phyloP scores from a whole-genome alignment of 257 asterid genomes.

The Lithospermum erythrorhizon region DNA sequence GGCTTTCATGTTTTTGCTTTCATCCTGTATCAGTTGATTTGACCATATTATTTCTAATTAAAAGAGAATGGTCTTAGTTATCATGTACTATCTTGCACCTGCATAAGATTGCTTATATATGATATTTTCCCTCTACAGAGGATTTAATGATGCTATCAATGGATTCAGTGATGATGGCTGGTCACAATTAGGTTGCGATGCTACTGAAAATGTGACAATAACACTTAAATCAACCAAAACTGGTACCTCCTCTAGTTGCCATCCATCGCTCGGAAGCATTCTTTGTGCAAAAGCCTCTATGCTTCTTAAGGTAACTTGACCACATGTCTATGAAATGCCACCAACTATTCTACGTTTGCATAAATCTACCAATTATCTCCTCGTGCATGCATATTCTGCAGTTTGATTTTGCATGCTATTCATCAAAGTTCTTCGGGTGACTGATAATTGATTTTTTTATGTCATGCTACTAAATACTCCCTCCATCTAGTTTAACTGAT shows the following conservation, averaged over 20 bases:
- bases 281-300: conserved; percentile 92
- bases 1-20: background rate
- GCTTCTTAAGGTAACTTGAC: conserved; percentile 71
- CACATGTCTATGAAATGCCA: background rate
- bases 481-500: no score
- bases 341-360: background rate
- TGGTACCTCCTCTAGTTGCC: conserved; percentile 44
- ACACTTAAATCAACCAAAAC: conserved; percentile 65
- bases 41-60: background rate
- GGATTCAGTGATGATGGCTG: conserved; percentile 98
- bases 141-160: conserved; percentile 89
- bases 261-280: conserved; percentile 74
- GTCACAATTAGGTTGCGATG: conserved; percentile 78
- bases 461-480: no score
- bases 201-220: conserved; percentile 73
- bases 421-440: no score
- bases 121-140: conserved; percentile 32
- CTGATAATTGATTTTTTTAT: no score
- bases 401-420: no score
- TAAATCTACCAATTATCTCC: background rate
- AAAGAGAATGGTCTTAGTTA: background rate
- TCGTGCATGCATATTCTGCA: background rate
- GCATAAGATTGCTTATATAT: background rate
- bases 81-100: background rate
- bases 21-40: background rate